Evolutionary conservation across 129 eudicot genomes (phyloP).

Genomic region (Flaveria ramosissima): DNA sequence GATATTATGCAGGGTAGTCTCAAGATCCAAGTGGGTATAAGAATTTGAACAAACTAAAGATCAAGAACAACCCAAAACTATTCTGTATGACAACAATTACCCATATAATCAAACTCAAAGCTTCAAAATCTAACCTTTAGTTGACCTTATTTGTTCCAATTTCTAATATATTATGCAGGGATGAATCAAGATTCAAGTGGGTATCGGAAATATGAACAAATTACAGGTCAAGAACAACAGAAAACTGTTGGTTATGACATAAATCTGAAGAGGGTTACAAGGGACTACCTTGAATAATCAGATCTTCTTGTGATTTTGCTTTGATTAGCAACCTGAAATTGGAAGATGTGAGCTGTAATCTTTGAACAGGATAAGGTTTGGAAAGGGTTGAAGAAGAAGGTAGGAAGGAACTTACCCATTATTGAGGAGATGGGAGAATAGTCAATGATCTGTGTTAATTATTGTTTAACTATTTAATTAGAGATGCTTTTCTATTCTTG

Average conservation of each 20-base stretch:
- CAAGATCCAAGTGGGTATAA: conserved; percentile 32
- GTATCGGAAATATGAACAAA: conserved; percentile 24
- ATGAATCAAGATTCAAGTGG: conserved; percentile 23
- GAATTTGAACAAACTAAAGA: conserved; percentile 4
- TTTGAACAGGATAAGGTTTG: conserved; percentile 30
- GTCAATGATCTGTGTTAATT: conserved; percentile 19
- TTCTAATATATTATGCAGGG: neutral
- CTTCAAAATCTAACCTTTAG: conserved; percentile 21
- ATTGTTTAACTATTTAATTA: neutral
- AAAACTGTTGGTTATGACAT: neutral
- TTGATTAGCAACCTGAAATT: conserved; percentile 3
- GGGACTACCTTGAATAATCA: conserved; percentile 37
- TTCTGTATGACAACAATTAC: neutral
- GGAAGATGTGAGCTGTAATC: conserved; percentile 25
- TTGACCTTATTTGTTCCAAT: neutral
- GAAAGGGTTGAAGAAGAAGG: conserved; percentile 30
- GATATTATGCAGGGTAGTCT: neutral
- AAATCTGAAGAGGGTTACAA: conserved; percentile 23
- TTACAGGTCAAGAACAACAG: conserved; percentile 25
- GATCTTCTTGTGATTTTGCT: conserved; percentile 34
- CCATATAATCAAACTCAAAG: conserved; percentile 8
- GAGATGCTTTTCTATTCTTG: conserved; percentile 14
- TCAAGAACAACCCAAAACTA: too few relatives aligned
- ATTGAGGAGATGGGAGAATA: conserved; percentile 7
- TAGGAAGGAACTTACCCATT: conserved; percentile 27